A percentile compares a stretch with the other conserved stretches of the same genome.
Conservation (phyloP, 805 yeast genomes). For the Schwanniomyces pseudopolymorphus region DNA sequence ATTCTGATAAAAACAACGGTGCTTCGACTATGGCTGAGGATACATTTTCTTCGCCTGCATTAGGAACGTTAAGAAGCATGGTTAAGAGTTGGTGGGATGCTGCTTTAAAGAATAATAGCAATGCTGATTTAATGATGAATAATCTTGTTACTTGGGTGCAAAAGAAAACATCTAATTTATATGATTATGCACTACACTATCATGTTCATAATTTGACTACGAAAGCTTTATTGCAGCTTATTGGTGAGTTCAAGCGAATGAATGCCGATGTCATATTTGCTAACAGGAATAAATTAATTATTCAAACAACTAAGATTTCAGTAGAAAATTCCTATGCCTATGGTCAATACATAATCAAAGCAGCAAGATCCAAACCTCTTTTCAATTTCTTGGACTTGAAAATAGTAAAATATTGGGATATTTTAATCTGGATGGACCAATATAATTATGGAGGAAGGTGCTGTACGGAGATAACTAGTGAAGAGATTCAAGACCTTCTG, state of each 20-base stretch:
- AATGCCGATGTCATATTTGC: constrained; percentile 84
- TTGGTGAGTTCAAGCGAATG: constrained; percentile 73
- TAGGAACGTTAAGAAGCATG: constrained; percentile 66
- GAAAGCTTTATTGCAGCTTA: constrained; percentile 75
- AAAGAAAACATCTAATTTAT: constrained; percentile 66
- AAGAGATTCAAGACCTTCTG: constrained; percentile 42
- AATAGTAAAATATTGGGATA: constrained; percentile 84
- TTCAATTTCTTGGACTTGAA: constrained; percentile 78
- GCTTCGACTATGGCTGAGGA: constrained; percentile 69
- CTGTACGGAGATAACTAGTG: constrained; percentile 45
- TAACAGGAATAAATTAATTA: constrained; percentile 67
- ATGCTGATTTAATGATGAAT: constrained; percentile 83
- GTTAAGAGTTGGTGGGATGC: constrained; percentile 94
- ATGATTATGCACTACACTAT: constrained; percentile 76
- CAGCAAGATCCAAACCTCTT: constrained; percentile 75
- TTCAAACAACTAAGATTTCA: constrained; percentile 71
- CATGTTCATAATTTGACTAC: constrained; percentile 86
- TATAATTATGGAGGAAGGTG: constrained; percentile 79
- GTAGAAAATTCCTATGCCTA: constrained; percentile 90
- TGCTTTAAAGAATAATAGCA: constrained; percentile 62
- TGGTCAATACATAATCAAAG: constrained; percentile 77
- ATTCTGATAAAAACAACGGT: constrained; percentile 37
- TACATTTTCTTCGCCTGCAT: constrained; percentile 75
- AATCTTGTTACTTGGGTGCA: constrained; percentile 86
- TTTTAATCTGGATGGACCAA: constrained; percentile 93